Percentiles rank a stretch among this genome's conserved stretches.
Conservation (phyloP, 768 basidiomycete genomes). For the Mycena vulgaris region DNA sequence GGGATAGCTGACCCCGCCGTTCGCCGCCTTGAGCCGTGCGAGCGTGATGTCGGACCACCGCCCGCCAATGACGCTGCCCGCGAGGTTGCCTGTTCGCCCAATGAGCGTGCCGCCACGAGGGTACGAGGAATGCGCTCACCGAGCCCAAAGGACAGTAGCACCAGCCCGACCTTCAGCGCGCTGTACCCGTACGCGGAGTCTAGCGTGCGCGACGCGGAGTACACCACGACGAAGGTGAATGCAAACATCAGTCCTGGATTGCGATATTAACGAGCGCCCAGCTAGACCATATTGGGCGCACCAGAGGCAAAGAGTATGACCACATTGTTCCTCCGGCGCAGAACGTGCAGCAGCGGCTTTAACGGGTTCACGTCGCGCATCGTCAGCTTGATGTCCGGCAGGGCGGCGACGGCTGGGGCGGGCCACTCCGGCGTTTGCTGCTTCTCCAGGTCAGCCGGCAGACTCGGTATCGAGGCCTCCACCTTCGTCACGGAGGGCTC, state of each 20-base stretch:
- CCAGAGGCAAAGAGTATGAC: conserved; percentile 77
- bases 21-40: conserved; percentile 54
- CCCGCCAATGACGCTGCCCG: conserved; percentile 62
- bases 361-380: too few species aligned
- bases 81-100: too few species aligned
- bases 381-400: too few species aligned
- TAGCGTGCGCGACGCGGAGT: conserved; percentile 83
- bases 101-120: too few species aligned
- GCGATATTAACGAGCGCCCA: too few species aligned
- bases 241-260: conserved; percentile 84
- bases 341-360: too few species aligned
- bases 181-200: conserved; percentile 73
- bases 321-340: conserved; percentile 41
- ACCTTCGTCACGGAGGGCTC: too few species aligned
- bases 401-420: conserved; percentile 16
- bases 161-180: conserved; percentile 80
- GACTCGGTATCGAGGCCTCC: too few species aligned
- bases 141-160: conserved; percentile 81
- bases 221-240: conserved; percentile 78
- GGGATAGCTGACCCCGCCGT: conserved; percentile 64
- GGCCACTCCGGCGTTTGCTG: conserved; percentile 33
- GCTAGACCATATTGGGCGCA: conserved; percentile 53
- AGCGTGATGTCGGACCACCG: conserved; percentile 62
- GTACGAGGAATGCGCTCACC: too few species aligned
- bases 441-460: too few species aligned